Evolutionary conservation across 768 basidiomycete genomes (phyloP).

Genomic region (Xerocomellus amylosporus): DNA sequence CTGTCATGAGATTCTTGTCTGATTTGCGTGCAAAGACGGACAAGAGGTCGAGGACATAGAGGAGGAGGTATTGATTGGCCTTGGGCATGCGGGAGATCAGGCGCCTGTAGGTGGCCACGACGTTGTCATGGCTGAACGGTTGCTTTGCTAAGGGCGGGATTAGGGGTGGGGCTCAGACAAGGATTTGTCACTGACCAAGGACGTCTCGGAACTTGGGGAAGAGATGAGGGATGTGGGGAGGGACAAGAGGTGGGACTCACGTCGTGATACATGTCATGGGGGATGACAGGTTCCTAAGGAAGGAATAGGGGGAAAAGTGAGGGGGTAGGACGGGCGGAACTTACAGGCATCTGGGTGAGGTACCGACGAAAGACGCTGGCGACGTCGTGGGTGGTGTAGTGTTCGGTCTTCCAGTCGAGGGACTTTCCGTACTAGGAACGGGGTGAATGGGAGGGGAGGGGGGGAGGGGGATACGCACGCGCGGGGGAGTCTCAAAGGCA

Average conservation of each 20-base stretch:
- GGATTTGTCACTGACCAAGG: constrained; percentile 48
- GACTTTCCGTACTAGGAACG: constrained; percentile 81
- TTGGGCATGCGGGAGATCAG: constrained; percentile 84
- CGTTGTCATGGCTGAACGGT: constrained; percentile 65
- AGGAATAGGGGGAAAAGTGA: constrained; percentile 5
- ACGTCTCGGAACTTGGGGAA: constrained; percentile 69
- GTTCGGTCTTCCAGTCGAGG: constrained; percentile 83
- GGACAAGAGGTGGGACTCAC: constrained; percentile 46
- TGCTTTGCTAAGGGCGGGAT: constrained; percentile 50
- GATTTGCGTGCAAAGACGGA: constrained; percentile 92
- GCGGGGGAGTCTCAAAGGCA: constrained; percentile 83
- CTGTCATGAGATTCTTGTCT: constrained; percentile 94
- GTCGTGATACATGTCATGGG: constrained; percentile 81
- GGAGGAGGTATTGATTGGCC: constrained; percentile 91
- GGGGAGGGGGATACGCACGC: constrained; percentile 45
- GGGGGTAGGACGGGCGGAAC: constrained; percentile 31
- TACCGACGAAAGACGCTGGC: constrained; percentile 95
- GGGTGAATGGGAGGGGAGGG: constrained; percentile 2
- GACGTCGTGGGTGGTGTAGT: constrained; percentile 93
- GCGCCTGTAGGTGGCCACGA: constrained; percentile 76
- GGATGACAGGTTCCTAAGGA: constrained; percentile 89
- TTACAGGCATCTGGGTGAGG: constrained; percentile 93
- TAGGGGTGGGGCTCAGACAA: constrained; percentile 10
- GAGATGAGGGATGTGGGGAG: constrained; percentile 8
- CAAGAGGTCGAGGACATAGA: constrained; percentile 94